These are phyloP conservation scores for Byssochlamys sp. DNA, from an alignment of 2,329 filamentous ascomycete genomes.

Conservation along the genomic window DNA sequence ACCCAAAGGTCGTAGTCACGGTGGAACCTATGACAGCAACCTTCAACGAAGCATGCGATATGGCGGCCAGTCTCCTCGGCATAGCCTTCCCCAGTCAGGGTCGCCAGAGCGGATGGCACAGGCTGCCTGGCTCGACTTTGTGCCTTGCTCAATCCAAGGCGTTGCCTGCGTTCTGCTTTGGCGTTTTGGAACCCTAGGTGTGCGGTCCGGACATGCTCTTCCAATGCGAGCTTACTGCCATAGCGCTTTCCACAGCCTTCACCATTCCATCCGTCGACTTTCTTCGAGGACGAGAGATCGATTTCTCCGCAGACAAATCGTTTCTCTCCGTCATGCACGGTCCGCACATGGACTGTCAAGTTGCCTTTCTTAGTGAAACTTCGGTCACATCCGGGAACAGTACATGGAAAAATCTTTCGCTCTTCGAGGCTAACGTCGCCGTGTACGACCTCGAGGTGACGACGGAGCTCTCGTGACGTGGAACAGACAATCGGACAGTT, in stretches of 20 bases:
- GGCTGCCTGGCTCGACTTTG: slow-evolving; percentile 13
- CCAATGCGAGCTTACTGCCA: slow-evolving; percentile 65
- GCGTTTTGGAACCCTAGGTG: slow-evolving; percentile 57
- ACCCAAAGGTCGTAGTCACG: slow-evolving; percentile 49
- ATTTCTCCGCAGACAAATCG: slow-evolving; percentile 70
- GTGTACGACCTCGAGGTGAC: slow-evolving; percentile 71
- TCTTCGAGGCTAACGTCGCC: slow-evolving; percentile 50
- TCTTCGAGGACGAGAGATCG: slow-evolving; percentile 48
- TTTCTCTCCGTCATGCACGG: slow-evolving; percentile 62
- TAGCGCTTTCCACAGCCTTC: slow-evolving; percentile 67
- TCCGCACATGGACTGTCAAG: slow-evolving; percentile 66
- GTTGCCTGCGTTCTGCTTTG: slow-evolving; percentile 30
- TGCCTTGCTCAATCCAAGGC: slow-evolving; percentile 17
- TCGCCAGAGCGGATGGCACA: slow-evolving; percentile 29
- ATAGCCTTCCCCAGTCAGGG: slow-evolving; percentile 50
- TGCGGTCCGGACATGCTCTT: slow-evolving; percentile 73
- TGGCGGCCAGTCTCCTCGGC: slow-evolving; percentile 39
- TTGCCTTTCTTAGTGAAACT: slow-evolving; percentile 78
- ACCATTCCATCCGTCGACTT: slow-evolving; percentile 55
- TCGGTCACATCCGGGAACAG: slow-evolving; percentile 59
- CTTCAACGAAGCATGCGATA: slow-evolving; percentile 43
- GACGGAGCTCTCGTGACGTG: slow-evolving; percentile 58
- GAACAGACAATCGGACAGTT: slow-evolving; percentile 63
- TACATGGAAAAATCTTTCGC: slow-evolving; percentile 58
- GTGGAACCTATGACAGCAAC: slow-evolving; percentile 47